Evolutionary conservation across 768 basidiomycete genomes (phyloP), one percentile per base, ranked within the genome.

Genomic region (Mycena metata): DNA sequence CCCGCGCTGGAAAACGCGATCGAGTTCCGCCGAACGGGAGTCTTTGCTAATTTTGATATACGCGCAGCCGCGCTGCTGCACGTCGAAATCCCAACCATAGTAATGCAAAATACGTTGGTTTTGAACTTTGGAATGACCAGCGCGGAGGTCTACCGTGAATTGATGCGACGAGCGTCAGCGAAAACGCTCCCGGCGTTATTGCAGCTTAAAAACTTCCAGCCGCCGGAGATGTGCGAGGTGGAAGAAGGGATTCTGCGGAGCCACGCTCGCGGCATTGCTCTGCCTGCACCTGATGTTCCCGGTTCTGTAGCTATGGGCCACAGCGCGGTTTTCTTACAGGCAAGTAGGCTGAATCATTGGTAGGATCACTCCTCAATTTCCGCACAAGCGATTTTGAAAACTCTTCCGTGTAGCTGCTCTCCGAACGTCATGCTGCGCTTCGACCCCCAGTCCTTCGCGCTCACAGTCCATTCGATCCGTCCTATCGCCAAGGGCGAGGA

Each of bases 301-400:
- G 58, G 35, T 19, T 21, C 70, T 19, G 39, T 39, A 6, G 58
- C 67, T 1, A 71, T 69, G 67, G 70, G 70, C 33, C 70, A 71
- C 56, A 65, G 57, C 23, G 70, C 46, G 3, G 30, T 71, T 26
- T 71, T 71, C 17, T 41, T 71, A 9, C 24, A 66, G 41, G 45
- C 67, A 2, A 71, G 70, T 55, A 55, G 65, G 9, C 52, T 71
- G 12, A 71, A 71, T 54, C 70, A 71, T 55, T 68, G 69, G 69
- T 71, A 61, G n/a, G 21, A 8, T 21, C 46, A n/a, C 16, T 2
- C 19, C 23, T 3, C 16, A 23, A 42, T n/a, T n/a, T 8, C 9
- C 35, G 24, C 39, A 36, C 49, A 36, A 36, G 36, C 12, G 12
- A 36, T n/a, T n/a, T n/a, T n/a, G n/a, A 36, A 36, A 36, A 7